These are phyloP conservation scores for Phyllachora maydis DNA, from an alignment of 2,329 filamentous ascomycete species.

Conservation along the genomic window DNA sequence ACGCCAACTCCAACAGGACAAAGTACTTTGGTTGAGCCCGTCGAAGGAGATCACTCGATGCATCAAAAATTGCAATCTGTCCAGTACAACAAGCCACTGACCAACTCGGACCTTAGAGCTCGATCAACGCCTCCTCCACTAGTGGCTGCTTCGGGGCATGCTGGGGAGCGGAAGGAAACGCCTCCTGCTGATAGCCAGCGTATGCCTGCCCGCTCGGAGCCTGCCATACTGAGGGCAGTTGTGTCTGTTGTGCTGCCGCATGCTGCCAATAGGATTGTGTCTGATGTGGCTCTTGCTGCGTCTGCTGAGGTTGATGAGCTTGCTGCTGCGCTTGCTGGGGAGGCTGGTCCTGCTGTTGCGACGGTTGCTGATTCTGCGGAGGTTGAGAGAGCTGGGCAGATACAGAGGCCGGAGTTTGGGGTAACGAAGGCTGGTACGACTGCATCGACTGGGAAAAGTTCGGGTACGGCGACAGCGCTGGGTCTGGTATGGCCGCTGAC, in stretches of 20 bases:
- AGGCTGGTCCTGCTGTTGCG: constrained; percentile 11
- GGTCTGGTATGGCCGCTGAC: constrained; percentile 19
- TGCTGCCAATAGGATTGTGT: too few species aligned
- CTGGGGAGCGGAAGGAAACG: constrained; percentile 45
- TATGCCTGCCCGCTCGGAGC: constrained; percentile 22
- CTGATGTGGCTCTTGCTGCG: too few species aligned
- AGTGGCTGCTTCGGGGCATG: constrained; percentile 37
- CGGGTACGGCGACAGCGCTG: constrained; percentile 27
- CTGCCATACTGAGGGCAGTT: constrained; percentile 16
- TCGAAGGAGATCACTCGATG: too few species aligned
- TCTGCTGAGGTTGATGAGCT: too few species aligned
- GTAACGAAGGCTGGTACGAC: constrained; percentile 20
- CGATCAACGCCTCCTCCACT: constrained; percentile 63
- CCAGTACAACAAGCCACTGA: too few species aligned
- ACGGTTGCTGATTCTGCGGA: constrained; percentile 10
- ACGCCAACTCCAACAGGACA: too few species aligned
- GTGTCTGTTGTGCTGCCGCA: constrained; percentile 17
- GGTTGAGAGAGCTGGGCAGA: constrained; percentile 15
- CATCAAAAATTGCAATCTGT: too few species aligned
- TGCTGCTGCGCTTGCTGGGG: constrained; percentile 24
- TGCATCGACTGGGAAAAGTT: constrained; percentile 25
- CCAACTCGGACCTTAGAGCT: constrained; percentile 35
- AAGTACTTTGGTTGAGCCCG: too few species aligned
- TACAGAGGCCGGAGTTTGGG: constrained; percentile 16
- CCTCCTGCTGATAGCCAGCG: constrained; percentile 30